Conservation (phyloP, 2,329 filamentous ascomycete genomes). For the Fusarium keratoplasticum region DNA sequence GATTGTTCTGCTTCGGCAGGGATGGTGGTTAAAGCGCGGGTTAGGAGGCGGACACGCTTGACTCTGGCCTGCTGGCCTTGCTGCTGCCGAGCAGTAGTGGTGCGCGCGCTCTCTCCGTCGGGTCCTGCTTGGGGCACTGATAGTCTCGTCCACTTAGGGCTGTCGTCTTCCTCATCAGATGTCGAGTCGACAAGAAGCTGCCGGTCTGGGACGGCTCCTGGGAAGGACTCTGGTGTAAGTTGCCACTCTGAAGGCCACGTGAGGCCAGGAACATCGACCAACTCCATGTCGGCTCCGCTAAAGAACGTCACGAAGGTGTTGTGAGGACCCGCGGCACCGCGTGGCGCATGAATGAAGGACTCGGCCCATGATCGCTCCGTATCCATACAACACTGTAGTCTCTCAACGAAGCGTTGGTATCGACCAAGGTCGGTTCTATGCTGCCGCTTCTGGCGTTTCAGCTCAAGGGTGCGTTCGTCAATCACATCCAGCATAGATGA, state of each 20-base stretch:
- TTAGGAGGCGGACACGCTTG: conserved; percentile 47
- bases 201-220: conserved; percentile 10
- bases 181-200: conserved; percentile 14
- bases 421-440: conserved; percentile 6
- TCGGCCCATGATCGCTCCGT: conserved; percentile 59
- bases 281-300: conserved; percentile 15
- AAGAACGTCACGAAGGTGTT: conserved; percentile 49
- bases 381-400: conserved; percentile 55
- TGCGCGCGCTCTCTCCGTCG: neutral
- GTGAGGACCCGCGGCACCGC: conserved; percentile 45
- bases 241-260: conserved; percentile 45
- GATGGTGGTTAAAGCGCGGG: conserved; percentile 46
- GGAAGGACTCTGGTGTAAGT: conserved; percentile 34
- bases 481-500: conserved; percentile 45
- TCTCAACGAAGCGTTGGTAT: conserved; percentile 39
- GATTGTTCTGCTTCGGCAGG: conserved; percentile 7
- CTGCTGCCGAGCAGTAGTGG: neutral
- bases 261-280: conserved; percentile 6
- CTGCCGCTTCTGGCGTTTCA: conserved; percentile 24
- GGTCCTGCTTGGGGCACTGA: neutral
- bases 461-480: conserved; percentile 39
- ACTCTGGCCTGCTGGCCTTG: conserved; percentile 18
- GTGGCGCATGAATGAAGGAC: conserved; percentile 39
- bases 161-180: conserved; percentile 36
- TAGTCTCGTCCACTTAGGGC: conserved; percentile 29